Evolutionary conservation across 2,329 filamentous ascomycete genomes (phyloP).

Genomic region (Phoma sp.): DNA sequence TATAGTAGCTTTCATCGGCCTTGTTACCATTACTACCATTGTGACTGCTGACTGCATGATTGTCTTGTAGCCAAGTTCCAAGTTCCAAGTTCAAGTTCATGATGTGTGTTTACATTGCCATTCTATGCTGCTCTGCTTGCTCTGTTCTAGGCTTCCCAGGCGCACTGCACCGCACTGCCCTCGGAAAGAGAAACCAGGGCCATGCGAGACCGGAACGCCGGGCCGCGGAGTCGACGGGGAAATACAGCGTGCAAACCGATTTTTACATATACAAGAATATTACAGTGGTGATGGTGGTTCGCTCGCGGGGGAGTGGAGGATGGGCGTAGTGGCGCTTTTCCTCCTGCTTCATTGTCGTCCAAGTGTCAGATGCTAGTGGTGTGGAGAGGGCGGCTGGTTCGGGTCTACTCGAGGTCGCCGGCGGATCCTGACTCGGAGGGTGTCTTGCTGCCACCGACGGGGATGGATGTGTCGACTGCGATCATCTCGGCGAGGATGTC

Average conservation of each 20-base stretch:
- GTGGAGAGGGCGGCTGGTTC: background rate
- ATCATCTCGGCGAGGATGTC: conserved; percentile 99
- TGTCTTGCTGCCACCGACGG: conserved; percentile 46
- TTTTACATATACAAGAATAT: conserved; percentile 46
- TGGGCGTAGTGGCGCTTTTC: background rate
- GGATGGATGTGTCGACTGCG: conserved; percentile 76
- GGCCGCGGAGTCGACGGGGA: conserved; percentile 10
- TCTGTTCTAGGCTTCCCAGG: conserved; percentile 17
- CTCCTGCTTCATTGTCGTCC: conserved; percentile 1
- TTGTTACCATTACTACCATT: background rate
- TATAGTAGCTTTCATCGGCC: conserved; percentile 36
- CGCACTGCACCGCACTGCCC: conserved; percentile 2
- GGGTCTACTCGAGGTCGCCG: conserved; percentile 42
- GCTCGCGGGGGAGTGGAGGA: conserved; percentile 21
- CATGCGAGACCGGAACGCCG: conserved; percentile 38
- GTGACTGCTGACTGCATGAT: background rate
- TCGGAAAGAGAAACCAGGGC: background rate
- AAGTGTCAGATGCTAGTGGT: conserved; percentile 17
- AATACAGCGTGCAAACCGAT: conserved; percentile 27
- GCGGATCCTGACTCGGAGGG: conserved; percentile 45
- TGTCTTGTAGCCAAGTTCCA: background rate
- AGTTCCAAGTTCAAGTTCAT: no score
- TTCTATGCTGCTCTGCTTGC: conserved; percentile 26
- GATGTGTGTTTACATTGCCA: conserved; percentile 25
- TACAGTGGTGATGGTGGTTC: conserved; percentile 32